Evolutionary conservation across 2,329 filamentous ascomycete genomes (phyloP).

Genomic region (Ceratocystis cubensis): DNA sequence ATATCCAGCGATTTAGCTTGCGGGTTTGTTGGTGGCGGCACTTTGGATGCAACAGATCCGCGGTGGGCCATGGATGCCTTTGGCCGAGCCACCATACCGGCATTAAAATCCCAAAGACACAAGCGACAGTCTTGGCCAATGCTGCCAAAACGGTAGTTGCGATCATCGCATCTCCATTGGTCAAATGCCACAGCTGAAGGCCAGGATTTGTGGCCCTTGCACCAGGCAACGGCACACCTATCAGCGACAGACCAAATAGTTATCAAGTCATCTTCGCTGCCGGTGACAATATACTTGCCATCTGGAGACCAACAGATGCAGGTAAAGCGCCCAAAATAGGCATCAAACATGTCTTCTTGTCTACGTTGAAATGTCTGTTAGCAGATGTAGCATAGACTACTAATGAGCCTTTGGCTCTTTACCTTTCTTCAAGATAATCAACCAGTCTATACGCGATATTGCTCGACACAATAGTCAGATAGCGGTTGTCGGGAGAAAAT

Average conservation of each 20-base stretch:
- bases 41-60: constrained; percentile 37
- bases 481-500: constrained; percentile 78
- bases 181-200: constrained; percentile 90
- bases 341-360: constrained; percentile 73
- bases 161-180: constrained; percentile 90
- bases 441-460: constrained; percentile 83
- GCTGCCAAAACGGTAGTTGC: constrained; percentile 89
- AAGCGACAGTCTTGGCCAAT: constrained; percentile 88
- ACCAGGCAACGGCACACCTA: constrained; percentile 72
- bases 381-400: not conserved
- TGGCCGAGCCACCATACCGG: constrained; percentile 87
- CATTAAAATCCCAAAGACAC: constrained; percentile 92
- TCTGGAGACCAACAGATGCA: constrained; percentile 98
- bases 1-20: constrained; percentile 4
- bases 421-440: constrained; percentile 85
- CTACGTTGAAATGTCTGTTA: constrained; percentile 32
- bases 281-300: constrained; percentile 87
- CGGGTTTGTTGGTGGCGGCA: constrained; percentile 31
- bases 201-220: constrained; percentile 92
- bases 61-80: constrained; percentile 58
- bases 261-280: constrained; percentile 89
- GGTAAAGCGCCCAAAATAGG: constrained; percentile 85
- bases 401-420: constrained; percentile 26
- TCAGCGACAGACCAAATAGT: constrained; percentile 91
- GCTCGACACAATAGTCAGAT: constrained; percentile 81